Percentiles rank a stretch among this genome's conserved stretches.
Evolutionary conservation across 139 green algal genomes (phyloP).

Genomic region (Chlorella sp.): DNA sequence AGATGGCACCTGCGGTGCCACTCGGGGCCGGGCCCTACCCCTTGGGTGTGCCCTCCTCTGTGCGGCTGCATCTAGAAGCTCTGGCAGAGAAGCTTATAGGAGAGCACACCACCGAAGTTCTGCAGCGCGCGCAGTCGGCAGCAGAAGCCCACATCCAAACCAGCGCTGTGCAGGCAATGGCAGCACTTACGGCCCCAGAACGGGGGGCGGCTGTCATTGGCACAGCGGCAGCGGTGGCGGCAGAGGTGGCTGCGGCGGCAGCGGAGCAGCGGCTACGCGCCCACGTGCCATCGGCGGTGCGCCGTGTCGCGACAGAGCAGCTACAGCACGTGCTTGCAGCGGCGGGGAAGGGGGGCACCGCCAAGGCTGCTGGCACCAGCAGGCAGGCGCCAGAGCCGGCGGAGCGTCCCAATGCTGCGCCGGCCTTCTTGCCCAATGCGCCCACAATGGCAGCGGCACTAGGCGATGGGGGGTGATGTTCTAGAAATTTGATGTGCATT

Average conservation of each 20-base stretch:
- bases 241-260: conserved; percentile 8
- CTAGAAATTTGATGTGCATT: too few species aligned
- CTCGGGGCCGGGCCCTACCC: background rate
- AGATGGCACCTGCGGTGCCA: background rate
- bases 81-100: conserved; percentile 25
- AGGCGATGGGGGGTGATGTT: too few species aligned
- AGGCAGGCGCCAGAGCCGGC: background rate
- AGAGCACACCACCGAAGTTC: background rate
- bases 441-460: too few species aligned
- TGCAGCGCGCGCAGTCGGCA: conserved; percentile 21
- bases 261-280: conserved; percentile 23
- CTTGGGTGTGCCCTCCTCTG: background rate
- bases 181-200: conserved; percentile 12
- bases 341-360: background rate
- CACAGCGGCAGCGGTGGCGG: conserved; percentile 49
- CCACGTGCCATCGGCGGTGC: background rate
- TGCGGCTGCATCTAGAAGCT: conserved; percentile 9
- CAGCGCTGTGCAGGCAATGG: conserved; percentile 22
- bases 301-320: background rate
- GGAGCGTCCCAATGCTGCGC: background rate
- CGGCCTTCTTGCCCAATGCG: background rate
- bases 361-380: background rate
- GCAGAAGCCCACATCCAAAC: background rate
- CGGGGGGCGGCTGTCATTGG: conserved; percentile 34
- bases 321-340: conserved; percentile 13